Evolutionary conservation across 441 rosid genomes (phyloP).

Genomic region (Cnidoscolus chayamansa): DNA sequence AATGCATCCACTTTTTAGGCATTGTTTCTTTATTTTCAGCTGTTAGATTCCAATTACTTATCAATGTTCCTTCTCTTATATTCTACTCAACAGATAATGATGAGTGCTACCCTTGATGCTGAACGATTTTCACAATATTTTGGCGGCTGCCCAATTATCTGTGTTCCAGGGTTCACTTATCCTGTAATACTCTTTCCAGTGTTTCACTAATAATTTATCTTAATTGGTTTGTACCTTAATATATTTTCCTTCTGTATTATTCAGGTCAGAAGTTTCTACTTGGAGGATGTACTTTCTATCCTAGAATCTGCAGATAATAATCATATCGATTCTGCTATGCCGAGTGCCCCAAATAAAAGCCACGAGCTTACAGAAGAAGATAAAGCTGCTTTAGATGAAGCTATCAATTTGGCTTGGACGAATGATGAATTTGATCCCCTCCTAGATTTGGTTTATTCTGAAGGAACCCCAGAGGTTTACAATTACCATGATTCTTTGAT

Average conservation of each 20-base stretch:
- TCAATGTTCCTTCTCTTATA: constrained; percentile 11
- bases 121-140: constrained; percentile 89
- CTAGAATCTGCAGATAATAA: constrained; percentile 54
- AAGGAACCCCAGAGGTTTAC: constrained; percentile 48
- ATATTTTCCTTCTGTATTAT: constrained; percentile 26
- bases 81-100: constrained; percentile 58
- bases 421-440: constrained; percentile 80
- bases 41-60: constrained; percentile 12
- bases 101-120: constrained; percentile 98
- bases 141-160: constrained; percentile 92
- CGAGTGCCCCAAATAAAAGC: constrained; percentile 34
- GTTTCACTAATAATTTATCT: constrained; percentile 7
- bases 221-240: constrained; percentile 15
- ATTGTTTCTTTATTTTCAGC: constrained; percentile 4
- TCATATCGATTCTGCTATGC: constrained; percentile 49
- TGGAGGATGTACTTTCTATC: constrained; percentile 84
- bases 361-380: constrained; percentile 63
- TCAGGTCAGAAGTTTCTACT: constrained; percentile 70
- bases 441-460: constrained; percentile 68
- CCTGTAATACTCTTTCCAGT: constrained; percentile 52
- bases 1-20: background rate
- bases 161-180: constrained; percentile 91
- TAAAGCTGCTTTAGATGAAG: constrained; percentile 73
- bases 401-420: constrained; percentile 77
- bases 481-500: constrained; percentile 70